Percentiles rank a stretch among this genome's conserved stretches.
These are phyloP conservation scores for Solanum hybrid DNA, from an alignment of 305 asterid species.

Conservation along the genomic window DNA sequence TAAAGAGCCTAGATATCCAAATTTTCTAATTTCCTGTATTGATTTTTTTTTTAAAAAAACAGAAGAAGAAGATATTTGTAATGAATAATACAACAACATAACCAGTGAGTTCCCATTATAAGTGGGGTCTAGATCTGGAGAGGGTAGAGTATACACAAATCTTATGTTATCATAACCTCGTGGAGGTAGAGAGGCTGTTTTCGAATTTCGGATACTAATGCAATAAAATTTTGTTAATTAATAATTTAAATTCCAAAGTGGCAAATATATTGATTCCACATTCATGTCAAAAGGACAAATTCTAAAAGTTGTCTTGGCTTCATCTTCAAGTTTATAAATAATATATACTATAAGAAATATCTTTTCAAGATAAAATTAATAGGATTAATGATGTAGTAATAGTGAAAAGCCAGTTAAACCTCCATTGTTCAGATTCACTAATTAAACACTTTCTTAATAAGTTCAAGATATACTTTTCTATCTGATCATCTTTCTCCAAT, in stretches of 20 bases:
- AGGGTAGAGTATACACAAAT: background rate
- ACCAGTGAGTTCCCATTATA: background rate
- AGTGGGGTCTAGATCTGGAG: background rate
- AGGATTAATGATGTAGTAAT: background rate
- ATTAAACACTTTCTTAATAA: background rate
- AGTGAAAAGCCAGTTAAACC: background rate
- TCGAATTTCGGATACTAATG: background rate
- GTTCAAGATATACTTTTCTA: background rate
- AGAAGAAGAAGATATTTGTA: background rate
- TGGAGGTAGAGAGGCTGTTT: background rate
- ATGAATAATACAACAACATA: background rate
- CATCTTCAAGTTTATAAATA: background rate
- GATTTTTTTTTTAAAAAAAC: background rate
- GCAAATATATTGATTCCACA: background rate
- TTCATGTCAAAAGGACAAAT: background rate
- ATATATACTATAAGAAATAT: background rate
- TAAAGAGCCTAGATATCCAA: background rate
- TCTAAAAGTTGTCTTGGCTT: background rate
- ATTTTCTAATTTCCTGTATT: background rate
- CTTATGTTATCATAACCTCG: no score
- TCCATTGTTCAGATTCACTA: background rate
- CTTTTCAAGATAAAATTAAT: background rate
- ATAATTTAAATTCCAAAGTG: background rate
- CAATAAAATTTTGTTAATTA: background rate
- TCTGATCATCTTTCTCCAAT: background rate